Base-by-base conservation (phyloP, 1,139 yeast genomes). In the Casaregolazyma lundiana region DNA sequence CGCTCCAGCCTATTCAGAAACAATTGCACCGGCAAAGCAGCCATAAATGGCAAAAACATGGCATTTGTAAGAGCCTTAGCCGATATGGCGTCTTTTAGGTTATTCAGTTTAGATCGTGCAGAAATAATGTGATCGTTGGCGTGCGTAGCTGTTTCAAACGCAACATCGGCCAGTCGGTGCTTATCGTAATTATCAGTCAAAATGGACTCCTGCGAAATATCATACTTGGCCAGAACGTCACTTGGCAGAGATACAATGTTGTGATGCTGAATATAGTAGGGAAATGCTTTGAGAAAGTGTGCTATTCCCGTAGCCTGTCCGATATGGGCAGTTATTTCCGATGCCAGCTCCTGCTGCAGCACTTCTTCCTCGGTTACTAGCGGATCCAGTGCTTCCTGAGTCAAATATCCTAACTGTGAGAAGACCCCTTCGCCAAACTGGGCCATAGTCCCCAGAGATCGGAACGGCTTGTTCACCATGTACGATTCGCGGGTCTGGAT, bases 251-350 rank as follows among this genome's bases (percentile, higher is more conserved):
- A 61, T 6, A 69, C 65, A 47, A 72, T 75, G 51, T 77, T 76
- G 37, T 76, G 71, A 37, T 69, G 60, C 11, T 64, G 57, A 0
- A 85, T 81, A 62, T 80, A 82, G 63, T 75, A 85, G 19, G 72
- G 70, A 46, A 81, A 63, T 0, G 86, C 88, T 45, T 83, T 69
- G 9, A 87, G 71, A 68, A 80, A 73, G 1, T 85, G 73, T 1
- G 88, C 81, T 5, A 87, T 71, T 0, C 89, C 82, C 1, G 84
- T 79, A 1, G 94, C 86, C 61, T 87, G 95, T 3, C 96, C 96
- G 29, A 86, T 68, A 63, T 87, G 95, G 0, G 94, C 95, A 17
- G 83, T 77, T 19, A 84, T 76, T 52, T 84, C 89, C 5, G 68
- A 64, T 37, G 62, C 59, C 18, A 21, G 34, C n/a, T 43, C 42